Evolutionary conservation across 768 basidiomycete species (phyloP).

Genomic region (Boletus speciosus): DNA sequence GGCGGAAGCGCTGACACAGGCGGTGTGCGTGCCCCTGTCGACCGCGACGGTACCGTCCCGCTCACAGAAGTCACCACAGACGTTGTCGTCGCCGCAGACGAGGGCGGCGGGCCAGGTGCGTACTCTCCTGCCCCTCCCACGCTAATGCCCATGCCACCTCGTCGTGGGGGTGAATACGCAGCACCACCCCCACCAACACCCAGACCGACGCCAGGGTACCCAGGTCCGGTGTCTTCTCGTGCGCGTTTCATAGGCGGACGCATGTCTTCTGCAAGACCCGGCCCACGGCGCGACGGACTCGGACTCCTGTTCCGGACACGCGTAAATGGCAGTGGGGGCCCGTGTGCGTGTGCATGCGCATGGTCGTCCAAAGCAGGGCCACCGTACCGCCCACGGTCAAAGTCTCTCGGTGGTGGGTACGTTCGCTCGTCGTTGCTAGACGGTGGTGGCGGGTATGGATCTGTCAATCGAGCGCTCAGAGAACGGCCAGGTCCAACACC

Average conservation of each 20-base stretch:
- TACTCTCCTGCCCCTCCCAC: slow-evolving; percentile 17
- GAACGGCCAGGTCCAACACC: slow-evolving; percentile 18
- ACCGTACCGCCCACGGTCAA: slow-evolving; percentile 30
- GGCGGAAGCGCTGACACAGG: slow-evolving; percentile 25
- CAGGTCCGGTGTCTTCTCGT: slow-evolving; percentile 40
- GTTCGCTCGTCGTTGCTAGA: slow-evolving; percentile 22
- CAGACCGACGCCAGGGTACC: slow-evolving; percentile 3
- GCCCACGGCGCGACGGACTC: slow-evolving; percentile 35
- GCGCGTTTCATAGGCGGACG: slow-evolving; percentile 45
- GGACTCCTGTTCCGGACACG: slow-evolving; percentile 47
- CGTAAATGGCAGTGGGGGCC: slow-evolving; percentile 26
- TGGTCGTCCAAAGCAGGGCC: slow-evolving; percentile 12
- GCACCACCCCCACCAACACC: neutral
- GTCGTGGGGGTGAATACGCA: slow-evolving; percentile 32
- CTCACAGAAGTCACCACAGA: neutral
- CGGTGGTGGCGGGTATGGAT: slow-evolving; percentile 16
- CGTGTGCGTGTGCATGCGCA: slow-evolving; percentile 2
- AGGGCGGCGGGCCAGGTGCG: slow-evolving; percentile 17
- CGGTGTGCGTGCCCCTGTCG: slow-evolving; percentile 19
- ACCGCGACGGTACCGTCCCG: slow-evolving; percentile 4
- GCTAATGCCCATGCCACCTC: neutral
- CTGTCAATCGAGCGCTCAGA: slow-evolving; percentile 28
- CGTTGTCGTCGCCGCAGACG: slow-evolving; percentile 13
- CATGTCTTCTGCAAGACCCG: slow-evolving; percentile 33
- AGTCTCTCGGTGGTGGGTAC: slow-evolving; percentile 25